Evolutionary conservation across 305 asterid species (phyloP), one percentile per base, ranked within the genome.

Genomic region (Caryopteris hybrid): DNA sequence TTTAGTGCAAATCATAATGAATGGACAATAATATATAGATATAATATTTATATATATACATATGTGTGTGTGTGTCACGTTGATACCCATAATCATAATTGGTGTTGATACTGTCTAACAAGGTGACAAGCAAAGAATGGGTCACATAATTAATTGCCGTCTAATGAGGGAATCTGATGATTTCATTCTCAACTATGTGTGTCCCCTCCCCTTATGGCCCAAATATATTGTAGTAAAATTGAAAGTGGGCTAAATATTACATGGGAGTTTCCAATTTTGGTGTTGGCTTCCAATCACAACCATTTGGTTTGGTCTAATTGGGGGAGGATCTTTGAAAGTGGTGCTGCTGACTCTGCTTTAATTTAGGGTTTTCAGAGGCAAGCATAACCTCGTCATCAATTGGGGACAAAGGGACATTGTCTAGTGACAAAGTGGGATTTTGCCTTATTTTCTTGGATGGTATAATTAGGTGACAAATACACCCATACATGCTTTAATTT

Each of bases 141-240:
- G 74, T 38, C 68, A 69, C 79, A 53, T 71, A 64, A 70, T 70
- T 46, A 52, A 72, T 31, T 67, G 83, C 91, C 91, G 86, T 81
- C 79, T 82, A 88, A 78, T 80, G 85, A 80, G 88, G 95, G 95
- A 83, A 81, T 88, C 80, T 80, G 86, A 77, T 80, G 81, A 85
- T 78, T 75, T 85, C 88, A 75, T 66, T 38, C 68, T 69, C 95
- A 83, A 85, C 83, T 72, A 77, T 38, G 67, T 20, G 18, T 66
- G 60, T 61, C 36, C 48, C 69, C 57, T 57, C 50, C 20, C 57
- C 46, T n/a, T n/a, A n/a, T n/a, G n/a, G n/a, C n/a, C n/a, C n/a
- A n/a, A n/a, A n/a, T n/a, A n/a, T n/a, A n/a, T n/a, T n/a, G 11
- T 6, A 57, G 69, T 47, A 23, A 33, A 29, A 2, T 55, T 47